Evolutionary conservation across 768 basidiomycete species (phyloP).

Genomic region (Dacryopinax primogenitus): DNA sequence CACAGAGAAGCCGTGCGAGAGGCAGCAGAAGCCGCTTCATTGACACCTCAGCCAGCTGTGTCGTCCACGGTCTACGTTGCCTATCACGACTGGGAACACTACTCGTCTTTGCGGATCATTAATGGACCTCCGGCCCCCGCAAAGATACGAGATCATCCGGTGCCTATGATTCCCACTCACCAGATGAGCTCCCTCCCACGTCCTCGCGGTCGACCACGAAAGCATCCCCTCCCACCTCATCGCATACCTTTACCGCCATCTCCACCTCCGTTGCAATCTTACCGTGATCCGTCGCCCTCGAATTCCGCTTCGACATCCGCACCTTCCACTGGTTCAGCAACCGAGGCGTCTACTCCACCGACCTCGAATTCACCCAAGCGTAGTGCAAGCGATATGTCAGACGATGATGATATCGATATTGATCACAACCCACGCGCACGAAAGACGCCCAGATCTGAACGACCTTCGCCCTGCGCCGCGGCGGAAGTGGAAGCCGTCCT

Average conservation of each 20-base stretch:
- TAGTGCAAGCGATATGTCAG: constrained; percentile 3
- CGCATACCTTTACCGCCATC: constrained; percentile 4
- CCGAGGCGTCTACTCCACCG: not conserved
- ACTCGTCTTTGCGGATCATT: constrained; percentile 82
- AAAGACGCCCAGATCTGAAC: not conserved
- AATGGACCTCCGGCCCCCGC: constrained; percentile 62
- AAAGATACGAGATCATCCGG: not conserved
- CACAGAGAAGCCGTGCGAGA: constrained; percentile 31
- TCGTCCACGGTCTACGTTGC: constrained; percentile 62
- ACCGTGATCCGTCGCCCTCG: not conserved
- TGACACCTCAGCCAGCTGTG: not conserved
- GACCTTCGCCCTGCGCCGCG: not conserved
- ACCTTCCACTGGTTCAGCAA: not conserved
- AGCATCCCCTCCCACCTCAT: not conserved
- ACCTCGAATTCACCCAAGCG: constrained; percentile 1
- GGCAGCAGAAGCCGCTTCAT: constrained; percentile 22
- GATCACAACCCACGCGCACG: not conserved
- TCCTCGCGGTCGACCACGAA: not conserved
- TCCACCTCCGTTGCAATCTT: not conserved
- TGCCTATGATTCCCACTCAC: not conserved
- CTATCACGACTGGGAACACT: constrained; percentile 94
- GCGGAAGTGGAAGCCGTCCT: not conserved
- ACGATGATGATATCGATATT: not conserved
- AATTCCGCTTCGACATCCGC: not conserved
- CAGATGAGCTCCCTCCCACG: not conserved